phyloP scores from a whole-genome alignment of 2,329 filamentous ascomycete species.

The Fusarium agapanthi region DNA sequence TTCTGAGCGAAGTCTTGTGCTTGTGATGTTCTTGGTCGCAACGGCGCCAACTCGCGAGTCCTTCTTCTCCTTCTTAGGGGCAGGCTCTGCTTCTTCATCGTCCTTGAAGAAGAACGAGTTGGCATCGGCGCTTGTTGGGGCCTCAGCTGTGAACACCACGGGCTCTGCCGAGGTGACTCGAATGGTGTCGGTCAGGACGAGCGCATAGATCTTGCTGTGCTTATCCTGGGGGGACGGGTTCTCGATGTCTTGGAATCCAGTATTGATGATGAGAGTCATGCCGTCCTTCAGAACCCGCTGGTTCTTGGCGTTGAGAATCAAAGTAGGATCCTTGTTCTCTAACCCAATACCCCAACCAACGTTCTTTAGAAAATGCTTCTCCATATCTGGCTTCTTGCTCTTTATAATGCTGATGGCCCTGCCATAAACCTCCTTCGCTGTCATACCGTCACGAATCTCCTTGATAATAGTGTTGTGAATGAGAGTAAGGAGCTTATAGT shows the following conservation, averaged over 20 bases:
- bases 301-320: conserved; percentile 90
- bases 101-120: conserved; percentile 99
- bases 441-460: conserved; percentile 85
- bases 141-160: conserved; percentile 92
- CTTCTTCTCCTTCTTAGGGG: conserved; percentile 91
- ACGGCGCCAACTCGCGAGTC: conserved; percentile 85
- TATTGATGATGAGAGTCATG: conserved; percentile 93
- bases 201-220: conserved; percentile 86
- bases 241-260: conserved; percentile 88
- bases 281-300: conserved; percentile 85
- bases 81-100: conserved; percentile 85
- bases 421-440: conserved; percentile 88
- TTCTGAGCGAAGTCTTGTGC: conserved; percentile 90
- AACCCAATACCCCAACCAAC: conserved; percentile 93
- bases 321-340: conserved; percentile 84
- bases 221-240: conserved; percentile 90
- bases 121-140: conserved; percentile 88
- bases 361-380: conserved; percentile 93
- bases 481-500: conserved; percentile 86
- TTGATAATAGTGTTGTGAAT: conserved; percentile 92
- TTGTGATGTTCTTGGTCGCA: conserved; percentile 93
- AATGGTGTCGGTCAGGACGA: conserved; percentile 92
- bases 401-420: conserved; percentile 85
- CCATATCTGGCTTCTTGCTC: conserved; percentile 92
- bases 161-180: conserved; percentile 82